Base-by-base conservation (phyloP, 768 basidiomycete genomes). In the Suillus subalutaceus region DNA sequence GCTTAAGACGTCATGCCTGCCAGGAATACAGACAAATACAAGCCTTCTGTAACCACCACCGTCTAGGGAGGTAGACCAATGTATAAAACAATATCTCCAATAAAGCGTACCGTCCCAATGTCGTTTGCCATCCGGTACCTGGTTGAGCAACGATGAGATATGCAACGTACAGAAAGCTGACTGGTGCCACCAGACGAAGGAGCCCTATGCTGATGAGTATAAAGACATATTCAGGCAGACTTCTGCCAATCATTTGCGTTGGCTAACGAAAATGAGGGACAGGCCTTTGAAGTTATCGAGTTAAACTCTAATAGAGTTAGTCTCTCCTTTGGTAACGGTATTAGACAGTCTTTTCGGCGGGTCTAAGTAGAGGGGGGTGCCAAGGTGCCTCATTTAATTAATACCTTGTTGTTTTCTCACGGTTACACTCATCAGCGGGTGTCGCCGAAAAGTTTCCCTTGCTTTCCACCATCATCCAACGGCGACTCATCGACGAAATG, bases 11-110 rank as follows among this genome's bases (percentile, higher is more conserved):
- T 3, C 58, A 20, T 35, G 43, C 18, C 1, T 32, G 37, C 3
- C 44, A 37, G 23, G 44, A 50, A 32, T 37, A 16, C 18, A 18
- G 26, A 38, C 20, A 6, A 32, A n/a, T 55, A 4, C 69, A 10
- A 65, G 9, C 89, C 74, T 79, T 80, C 75, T 88, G 88, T 65
- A 90, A 71, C 52, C 67, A 65, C n/a, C 62, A 67, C 48, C 73
- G 75, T 70, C 86, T 78, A 9, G 87, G 86, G 4, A 85, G 69
- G 68, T 85, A 87, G 15, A 87, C 78, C 20, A 82, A 66, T 2
- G 80, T 53, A 66, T 83, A 88, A 70, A 90, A 90, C 0, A 65
- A 68, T 0, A 78, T 78, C 68, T 91, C 89, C 0, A 77, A 65
- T 6, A 73, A 50, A 0, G 87, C 79, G 32, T 82, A 79, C 0